A percentile compares a stretch with the other conserved stretches of the same genome.
Conservation (phyloP, 768 basidiomycete genomes). For the Gyrodon lividus region DNA sequence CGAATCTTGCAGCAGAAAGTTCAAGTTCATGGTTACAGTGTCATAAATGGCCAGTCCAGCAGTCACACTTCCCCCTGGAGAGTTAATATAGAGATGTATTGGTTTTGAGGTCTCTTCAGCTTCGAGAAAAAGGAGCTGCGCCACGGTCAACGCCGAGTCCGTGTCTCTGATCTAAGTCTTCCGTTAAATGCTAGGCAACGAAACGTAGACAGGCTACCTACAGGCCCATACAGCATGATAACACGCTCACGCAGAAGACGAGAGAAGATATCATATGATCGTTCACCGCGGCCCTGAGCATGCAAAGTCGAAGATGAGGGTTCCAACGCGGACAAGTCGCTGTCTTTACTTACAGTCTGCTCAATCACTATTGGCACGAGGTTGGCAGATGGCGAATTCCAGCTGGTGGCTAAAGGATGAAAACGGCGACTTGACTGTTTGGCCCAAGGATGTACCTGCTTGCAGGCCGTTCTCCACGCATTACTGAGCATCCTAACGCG, state of each 20-base stretch:
- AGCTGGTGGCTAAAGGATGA: constrained; percentile 52
- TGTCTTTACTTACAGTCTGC: constrained; percentile 64
- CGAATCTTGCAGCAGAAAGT: constrained; percentile 6
- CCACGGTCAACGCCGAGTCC: constrained; percentile 85
- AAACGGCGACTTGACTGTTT: constrained; percentile 40
- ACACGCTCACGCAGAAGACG: constrained; percentile 90
- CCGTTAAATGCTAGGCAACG: constrained; percentile 12
- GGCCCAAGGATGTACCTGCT: constrained; percentile 10
- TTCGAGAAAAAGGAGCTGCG: constrained; percentile 93
- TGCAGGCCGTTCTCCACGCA: constrained; percentile 24
- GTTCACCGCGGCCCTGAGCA: constrained; percentile 74
- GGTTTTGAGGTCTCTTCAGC: constrained; percentile 94
- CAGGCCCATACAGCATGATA: constrained; percentile 93
- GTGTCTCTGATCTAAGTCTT: constrained; percentile 75
- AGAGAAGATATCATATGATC: constrained; percentile 96
- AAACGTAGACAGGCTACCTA: constrained; percentile 38
- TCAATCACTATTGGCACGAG: constrained; percentile 93
- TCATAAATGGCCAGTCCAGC: constrained; percentile 97
- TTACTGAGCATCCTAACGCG: constrained; percentile 27
- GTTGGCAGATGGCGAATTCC: constrained; percentile 49
- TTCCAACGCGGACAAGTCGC: constrained; percentile 6
- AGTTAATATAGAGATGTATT: constrained; percentile 96
- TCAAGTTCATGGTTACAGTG: constrained; percentile 58
- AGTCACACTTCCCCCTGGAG: constrained; percentile 93
- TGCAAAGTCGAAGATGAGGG: constrained; percentile 15